Conservation (phyloP, 1,284 basidiomycete genomes). For the Fomitopsis schrenkii region DNA sequence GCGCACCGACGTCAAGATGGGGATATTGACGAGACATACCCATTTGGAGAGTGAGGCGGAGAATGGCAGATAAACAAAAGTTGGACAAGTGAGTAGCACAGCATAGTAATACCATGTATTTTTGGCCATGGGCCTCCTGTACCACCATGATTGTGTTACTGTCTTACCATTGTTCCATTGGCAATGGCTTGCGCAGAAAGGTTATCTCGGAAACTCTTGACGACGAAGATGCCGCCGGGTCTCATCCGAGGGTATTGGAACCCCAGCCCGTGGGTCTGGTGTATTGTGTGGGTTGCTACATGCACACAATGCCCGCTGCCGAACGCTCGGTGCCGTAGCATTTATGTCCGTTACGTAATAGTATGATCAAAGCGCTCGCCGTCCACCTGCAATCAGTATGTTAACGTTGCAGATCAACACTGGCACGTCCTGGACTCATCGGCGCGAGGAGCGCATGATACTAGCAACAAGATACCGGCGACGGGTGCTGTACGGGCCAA, state of each 20-base stretch:
- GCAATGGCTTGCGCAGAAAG: neutral
- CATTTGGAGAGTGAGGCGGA: conserved; percentile 13
- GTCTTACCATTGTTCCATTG: neutral
- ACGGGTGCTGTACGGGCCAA: neutral
- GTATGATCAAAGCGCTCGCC: neutral
- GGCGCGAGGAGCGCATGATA: neutral
- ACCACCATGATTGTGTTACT: neutral
- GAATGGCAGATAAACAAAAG: neutral
- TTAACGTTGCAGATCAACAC: no score
- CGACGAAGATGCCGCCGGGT: neutral
- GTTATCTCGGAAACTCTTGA: neutral
- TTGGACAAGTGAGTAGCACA: neutral
- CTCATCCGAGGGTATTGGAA: neutral
- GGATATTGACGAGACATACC: conserved; percentile 22
- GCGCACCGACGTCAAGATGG: conserved; percentile 16
- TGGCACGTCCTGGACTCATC: neutral
- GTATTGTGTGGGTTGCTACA: neutral
- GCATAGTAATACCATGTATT: neutral
- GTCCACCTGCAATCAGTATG: neutral
- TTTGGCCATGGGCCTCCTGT: neutral
- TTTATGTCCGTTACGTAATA: neutral
- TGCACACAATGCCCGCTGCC: neutral
- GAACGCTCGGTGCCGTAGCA: neutral
- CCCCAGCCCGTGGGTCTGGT: neutral
- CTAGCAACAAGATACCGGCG: neutral